These are phyloP conservation scores for Colletotrichum lupini DNA, from an alignment of 2,329 filamentous ascomycete species.

Conservation along the genomic window DNA sequence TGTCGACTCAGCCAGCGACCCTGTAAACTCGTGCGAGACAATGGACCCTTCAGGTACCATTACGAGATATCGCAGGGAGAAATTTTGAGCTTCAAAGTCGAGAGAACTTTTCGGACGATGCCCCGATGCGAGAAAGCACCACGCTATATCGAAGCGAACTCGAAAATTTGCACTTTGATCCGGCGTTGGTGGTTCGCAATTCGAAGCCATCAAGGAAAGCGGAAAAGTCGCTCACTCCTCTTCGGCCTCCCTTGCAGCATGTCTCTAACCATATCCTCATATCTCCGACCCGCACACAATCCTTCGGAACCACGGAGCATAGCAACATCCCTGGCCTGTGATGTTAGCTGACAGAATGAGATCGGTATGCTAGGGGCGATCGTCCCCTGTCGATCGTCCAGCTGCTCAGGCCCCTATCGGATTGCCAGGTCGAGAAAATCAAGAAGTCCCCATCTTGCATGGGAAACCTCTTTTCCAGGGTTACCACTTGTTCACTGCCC, in stretches of 20 bases:
- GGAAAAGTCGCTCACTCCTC: not conserved
- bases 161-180: not conserved
- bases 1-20: not conserved
- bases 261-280: not conserved
- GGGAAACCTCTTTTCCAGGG: constrained; percentile 22
- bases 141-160: not conserved
- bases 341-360: constrained; percentile 13
- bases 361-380: constrained; percentile 28
- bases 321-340: constrained; percentile 13
- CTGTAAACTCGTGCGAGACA: not conserved
- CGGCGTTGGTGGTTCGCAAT: not conserved
- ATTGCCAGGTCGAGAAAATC: constrained; percentile 13
- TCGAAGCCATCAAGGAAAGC: not conserved
- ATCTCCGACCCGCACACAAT: not conserved
- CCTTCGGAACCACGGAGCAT: not conserved
- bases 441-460: constrained; percentile 14
- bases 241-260: constrained; percentile 24
- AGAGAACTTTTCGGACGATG: not conserved
- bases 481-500: not conserved
- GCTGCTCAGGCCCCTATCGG: constrained; percentile 6
- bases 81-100: not conserved
- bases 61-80: constrained; percentile 10
- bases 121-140: not conserved
- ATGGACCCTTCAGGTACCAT: not conserved
- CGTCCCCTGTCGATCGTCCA: constrained; percentile 32